Evolutionary conservation across 495 filamentous ascomycete genomes (phyloP).

Genomic region (Entonaema liquescens): DNA sequence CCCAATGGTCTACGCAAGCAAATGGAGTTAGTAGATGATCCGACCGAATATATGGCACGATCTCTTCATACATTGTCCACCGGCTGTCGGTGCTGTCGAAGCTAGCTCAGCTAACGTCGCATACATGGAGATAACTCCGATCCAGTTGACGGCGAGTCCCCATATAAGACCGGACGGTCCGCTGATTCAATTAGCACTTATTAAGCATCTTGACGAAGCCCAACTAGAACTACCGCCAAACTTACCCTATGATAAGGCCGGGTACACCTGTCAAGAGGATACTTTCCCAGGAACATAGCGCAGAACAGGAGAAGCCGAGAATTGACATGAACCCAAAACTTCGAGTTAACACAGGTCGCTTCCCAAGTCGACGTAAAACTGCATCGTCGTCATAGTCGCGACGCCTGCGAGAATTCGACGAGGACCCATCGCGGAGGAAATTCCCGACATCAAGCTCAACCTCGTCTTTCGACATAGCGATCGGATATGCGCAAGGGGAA

Average conservation of each 20-base stretch:
- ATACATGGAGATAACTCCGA: constrained; percentile 57
- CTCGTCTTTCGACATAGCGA: constrained; percentile 13
- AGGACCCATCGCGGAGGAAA: not conserved
- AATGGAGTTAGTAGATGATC: not conserved
- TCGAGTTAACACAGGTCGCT: constrained; percentile 1
- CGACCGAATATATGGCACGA: not conserved
- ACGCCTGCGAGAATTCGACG: not conserved
- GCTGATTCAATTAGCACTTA: constrained; percentile 46
- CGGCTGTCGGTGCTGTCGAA: constrained; percentile 53
- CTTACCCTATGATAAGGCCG: constrained; percentile 12
- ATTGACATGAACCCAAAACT: constrained; percentile 57
- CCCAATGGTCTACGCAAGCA: constrained; percentile 31
- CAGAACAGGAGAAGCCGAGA: constrained; percentile 57
- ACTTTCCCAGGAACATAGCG: constrained; percentile 58
- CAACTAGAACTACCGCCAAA: not conserved
- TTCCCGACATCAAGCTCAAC: constrained; percentile 5
- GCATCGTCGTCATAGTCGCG: constrained; percentile 3
- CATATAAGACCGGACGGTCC: constrained; percentile 64
- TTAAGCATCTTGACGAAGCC: not conserved
- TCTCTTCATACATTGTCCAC: constrained; percentile 38
- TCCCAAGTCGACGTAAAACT: not conserved
- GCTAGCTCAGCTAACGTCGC: constrained; percentile 58
- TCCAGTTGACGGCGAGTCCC: constrained; percentile 61
- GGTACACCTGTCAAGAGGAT: constrained; percentile 35
- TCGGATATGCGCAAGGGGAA: not conserved